Evolutionary conservation across 257 asterid genomes (phyloP), one percentile per base, ranked within the genome.

Genomic region (Solanum pimpinellifolium): DNA sequence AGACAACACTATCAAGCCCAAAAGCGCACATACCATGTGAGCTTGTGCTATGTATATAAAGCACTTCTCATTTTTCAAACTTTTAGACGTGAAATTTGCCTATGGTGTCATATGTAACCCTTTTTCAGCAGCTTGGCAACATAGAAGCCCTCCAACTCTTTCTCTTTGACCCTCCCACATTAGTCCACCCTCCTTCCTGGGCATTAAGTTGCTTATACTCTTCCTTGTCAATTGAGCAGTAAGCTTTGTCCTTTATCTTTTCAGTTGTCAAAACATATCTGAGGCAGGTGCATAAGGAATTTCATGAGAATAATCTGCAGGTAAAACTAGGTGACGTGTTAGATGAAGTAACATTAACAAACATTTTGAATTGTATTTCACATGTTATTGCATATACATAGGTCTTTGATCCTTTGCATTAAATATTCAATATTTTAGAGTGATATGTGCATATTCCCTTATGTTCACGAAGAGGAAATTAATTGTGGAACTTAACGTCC

Each of bases 261-360:
- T 89, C 91, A 95, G 97, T 90, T 95, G 91, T 93, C 97, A 85
- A 95, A 92, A 92, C 97, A 88, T 94, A 94, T 88, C 89, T 95
- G 88, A 91, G 97, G 88, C 93, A 91, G 89, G 97, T 95, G 87
- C 98, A 93, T 89, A 88, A 86, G 91, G 95, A 94, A 62, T 95
- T 95, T 88, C 98, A 93, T 62, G 92, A 91, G 66, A 89, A 93
- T 85, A 70, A 62, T 77, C 88, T 95, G 73, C 94, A 93, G 98
- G 39, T 37, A 5, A 37, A 37, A 6, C 39, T 37, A 35, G 39
- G 75, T 77, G 85, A 88, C 46, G 69, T 66, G 72, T 80, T 15
- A 31, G 77, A 41, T 49, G 37, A 21, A 41, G 21, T 15, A 68
- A 85, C 11, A 27, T 29, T 42, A 31, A 11, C 49, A 65, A 69